Percentiles rank a stretch among this genome's conserved stretches.
These are phyloP conservation scores for Linderniella brevidens DNA, from an alignment of 257 asterid genomes.

Conservation along the genomic window DNA sequence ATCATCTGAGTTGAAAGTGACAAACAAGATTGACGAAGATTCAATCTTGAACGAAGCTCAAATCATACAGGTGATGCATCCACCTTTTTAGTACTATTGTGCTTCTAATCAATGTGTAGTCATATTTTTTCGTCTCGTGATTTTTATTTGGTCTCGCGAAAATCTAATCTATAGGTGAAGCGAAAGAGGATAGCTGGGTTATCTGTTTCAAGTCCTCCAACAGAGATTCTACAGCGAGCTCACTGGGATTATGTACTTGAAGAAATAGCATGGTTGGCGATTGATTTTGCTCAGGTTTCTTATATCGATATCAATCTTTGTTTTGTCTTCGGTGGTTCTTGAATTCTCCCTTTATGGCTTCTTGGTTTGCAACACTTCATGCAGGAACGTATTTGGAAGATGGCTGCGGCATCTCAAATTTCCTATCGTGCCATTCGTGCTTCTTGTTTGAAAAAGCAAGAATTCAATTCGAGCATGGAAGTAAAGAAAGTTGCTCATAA, in stretches of 20 bases:
- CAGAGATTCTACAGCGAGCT: slow-evolving; percentile 30
- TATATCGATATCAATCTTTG: background rate
- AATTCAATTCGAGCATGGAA: slow-evolving; percentile 22
- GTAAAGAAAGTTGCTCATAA: slow-evolving; percentile 46
- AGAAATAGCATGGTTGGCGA: slow-evolving; percentile 97
- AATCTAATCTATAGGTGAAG: slow-evolving; percentile 69
- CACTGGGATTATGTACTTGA: slow-evolving; percentile 93
- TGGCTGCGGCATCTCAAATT: slow-evolving; percentile 8
- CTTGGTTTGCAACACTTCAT: background rate
- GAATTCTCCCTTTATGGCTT: background rate
- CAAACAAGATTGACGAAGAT: slow-evolving; percentile 50
- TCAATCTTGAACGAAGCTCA: slow-evolving; percentile 75
- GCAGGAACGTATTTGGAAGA: slow-evolving; percentile 9
- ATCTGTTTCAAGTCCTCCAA: slow-evolving; percentile 28
- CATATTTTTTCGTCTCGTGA: slow-evolving; percentile 9
- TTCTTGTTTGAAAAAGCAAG: slow-evolving; percentile 31
- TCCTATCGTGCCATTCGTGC: slow-evolving; percentile 5
- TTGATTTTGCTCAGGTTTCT: slow-evolving; percentile 93
- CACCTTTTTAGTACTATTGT: slow-evolving; percentile 1
- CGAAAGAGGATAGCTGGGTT: slow-evolving; percentile 56
- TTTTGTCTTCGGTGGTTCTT: background rate
- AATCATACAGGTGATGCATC: slow-evolving; percentile 56
- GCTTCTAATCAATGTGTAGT: slow-evolving; percentile 10
- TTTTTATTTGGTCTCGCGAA: slow-evolving; percentile 12
- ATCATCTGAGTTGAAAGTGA: slow-evolving; percentile 18